Percentiles rank a stretch among this genome's conserved stretches.
These are phyloP conservation scores for Fomitopsis serialis DNA, from an alignment of 768 basidiomycete species.

Conservation along the genomic window DNA sequence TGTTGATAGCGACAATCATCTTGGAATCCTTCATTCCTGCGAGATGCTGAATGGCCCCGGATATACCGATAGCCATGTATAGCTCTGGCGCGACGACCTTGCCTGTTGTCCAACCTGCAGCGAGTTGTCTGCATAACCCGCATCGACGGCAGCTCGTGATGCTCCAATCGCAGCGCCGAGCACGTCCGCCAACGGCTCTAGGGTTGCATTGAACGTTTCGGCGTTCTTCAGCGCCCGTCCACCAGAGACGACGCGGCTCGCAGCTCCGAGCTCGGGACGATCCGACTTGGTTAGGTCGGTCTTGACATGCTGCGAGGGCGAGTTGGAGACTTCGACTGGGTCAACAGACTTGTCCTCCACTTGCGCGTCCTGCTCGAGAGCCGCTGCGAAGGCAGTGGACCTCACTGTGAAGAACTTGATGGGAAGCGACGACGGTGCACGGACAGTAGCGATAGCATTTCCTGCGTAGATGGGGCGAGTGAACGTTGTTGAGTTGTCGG, in stretches of 20 bases:
- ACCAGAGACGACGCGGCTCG: conserved; percentile 87
- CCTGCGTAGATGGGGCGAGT: conserved; percentile 96
- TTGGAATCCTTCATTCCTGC: conserved; percentile 99
- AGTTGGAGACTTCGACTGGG: conserved; percentile 52
- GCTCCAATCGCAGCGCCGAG: conserved; percentile 96
- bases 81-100: conserved; percentile 97
- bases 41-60: conserved; percentile 97
- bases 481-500: conserved; percentile 77
- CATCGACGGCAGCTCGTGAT: conserved; percentile 96
- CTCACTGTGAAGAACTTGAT: conserved; percentile 96
- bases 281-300: conserved; percentile 85
- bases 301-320: conserved; percentile 58
- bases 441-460: conserved; percentile 92
- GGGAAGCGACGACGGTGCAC: conserved; percentile 66
- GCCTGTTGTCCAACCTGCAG: conserved; percentile 99
- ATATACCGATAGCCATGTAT: conserved; percentile 95
- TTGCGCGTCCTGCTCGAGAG: conserved; percentile 42
- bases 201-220: conserved; percentile 80
- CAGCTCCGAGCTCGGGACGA: conserved; percentile 86
- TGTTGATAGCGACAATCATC: conserved; percentile 96
- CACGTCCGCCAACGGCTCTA: conserved; percentile 90
- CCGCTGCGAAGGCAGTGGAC: conserved; percentile 82
- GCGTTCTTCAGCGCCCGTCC: conserved; percentile 93
- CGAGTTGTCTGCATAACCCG: conserved; percentile 96
- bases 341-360: conserved; percentile 60